Base-by-base conservation (phyloP, 768 basidiomycete species). In the Tulasnella sp. region DNA sequence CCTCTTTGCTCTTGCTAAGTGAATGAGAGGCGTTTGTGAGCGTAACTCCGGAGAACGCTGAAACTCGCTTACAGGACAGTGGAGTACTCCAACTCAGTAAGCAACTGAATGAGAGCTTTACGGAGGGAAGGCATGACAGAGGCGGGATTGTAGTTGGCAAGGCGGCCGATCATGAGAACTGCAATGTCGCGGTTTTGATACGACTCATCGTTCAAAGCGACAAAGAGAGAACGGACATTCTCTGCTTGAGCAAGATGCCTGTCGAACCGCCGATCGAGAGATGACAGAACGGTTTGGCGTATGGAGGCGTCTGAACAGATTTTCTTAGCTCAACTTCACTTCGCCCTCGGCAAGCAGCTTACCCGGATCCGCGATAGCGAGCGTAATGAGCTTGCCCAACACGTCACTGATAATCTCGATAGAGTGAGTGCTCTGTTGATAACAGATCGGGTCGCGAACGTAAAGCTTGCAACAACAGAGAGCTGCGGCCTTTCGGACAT, bases 381-480 rank as follows among this genome's bases (percentile, higher is more conserved):
- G 94, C 1, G 94, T 96, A 77, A 99, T 85, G 16, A 99, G 87
- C 84, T 98, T 99, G 83, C 98, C 96, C 57, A 99, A 88, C n/a
- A 99, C 96, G 80, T 99, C 97, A 83, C 94, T 95, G 82, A 99
- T 96, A 78, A 99, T 91, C 82, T 98, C 95, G 76, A 98, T 97
- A 10, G 96, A 93, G 84, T 98, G 94, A 81, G 91, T 95, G 86
- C 95, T 97, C 13, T 95, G 92, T 85, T 98, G 96, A 81, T 93
- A 94, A 83, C 94, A 96, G 73, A 99, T 98, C 0, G 96, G 96
- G 85, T 99, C 98, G 77, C 91, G 91, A 79, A 96, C 91, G 82
- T 99, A 97, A 18, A 99, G 88, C 70, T 89, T 89, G 81, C 96
- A 98, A 83, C 96, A 98, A 0, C 96, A 96, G 70, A 93, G 83